Evolutionary conservation across 139 green algal genomes (phyloP).

Genomic region (Marvania coccoides): DNA sequence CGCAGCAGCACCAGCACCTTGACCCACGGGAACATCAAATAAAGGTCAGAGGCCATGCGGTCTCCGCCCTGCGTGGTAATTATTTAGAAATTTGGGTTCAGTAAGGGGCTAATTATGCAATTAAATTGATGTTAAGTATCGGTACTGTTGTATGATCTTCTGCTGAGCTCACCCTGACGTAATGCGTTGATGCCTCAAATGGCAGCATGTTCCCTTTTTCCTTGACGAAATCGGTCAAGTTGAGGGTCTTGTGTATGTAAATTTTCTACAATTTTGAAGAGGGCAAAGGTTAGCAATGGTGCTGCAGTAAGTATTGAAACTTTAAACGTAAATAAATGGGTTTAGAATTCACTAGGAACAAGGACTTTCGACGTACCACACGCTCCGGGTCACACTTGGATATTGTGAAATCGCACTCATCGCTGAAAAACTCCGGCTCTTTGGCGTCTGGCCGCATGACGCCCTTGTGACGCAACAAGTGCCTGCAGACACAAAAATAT

Average conservation of each 20-base stretch:
- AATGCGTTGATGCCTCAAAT: conserved; percentile 18
- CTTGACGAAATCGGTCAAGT: conserved; percentile 4
- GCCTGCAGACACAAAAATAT: neutral
- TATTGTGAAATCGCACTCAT: conserved; percentile 14
- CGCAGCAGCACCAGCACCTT: conserved; percentile 14
- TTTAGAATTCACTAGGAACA: too few species aligned
- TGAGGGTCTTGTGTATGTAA: conserved; percentile 11
- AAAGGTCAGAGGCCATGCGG: neutral
- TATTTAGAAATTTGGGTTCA: neutral
- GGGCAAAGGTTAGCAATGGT: neutral
- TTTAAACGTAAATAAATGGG: too few species aligned
- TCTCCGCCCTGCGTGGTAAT: too few species aligned
- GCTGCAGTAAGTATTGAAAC: too few species aligned
- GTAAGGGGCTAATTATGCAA: neutral
- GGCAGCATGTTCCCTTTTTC: neutral
- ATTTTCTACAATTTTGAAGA: neutral
- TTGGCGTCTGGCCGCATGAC: neutral
- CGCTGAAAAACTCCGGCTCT: conserved; percentile 19
- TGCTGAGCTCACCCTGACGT: conserved; percentile 1
- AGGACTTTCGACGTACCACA: neutral
- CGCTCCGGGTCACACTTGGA: neutral
- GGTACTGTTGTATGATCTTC: neutral
- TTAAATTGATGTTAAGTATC: neutral
- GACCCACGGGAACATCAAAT: conserved; percentile 16
- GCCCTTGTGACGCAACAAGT: neutral